Conservation (phyloP, 2,329 filamentous ascomycete genomes). For the Penicillium olsonii region DNA sequence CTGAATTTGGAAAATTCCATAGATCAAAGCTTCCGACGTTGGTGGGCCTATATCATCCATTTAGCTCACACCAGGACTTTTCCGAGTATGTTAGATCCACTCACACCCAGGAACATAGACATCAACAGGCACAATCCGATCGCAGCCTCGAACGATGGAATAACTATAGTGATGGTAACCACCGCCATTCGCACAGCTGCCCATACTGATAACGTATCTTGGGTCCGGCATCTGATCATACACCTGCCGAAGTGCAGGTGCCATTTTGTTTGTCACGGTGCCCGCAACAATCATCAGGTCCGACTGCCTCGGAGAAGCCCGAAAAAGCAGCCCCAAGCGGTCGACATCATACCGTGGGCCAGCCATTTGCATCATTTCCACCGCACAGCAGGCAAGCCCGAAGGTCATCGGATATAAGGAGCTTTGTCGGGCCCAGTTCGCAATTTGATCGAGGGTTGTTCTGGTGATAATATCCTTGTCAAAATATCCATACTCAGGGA, state of each 20-base stretch:
- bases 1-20: conserved; percentile 75
- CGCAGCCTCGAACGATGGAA: conserved; percentile 73
- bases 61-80: no score
- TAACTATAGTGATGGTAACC: conserved; percentile 91
- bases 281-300: conserved; percentile 91
- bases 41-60: conserved; percentile 46
- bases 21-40: conserved; percentile 59
- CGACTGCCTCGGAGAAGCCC: conserved; percentile 79
- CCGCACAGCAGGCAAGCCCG: conserved; percentile 83
- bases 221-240: conserved; percentile 97
- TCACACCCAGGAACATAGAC: conserved; percentile 79
- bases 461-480: no score
- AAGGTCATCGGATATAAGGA: conserved; percentile 94
- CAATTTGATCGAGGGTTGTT: conserved; percentile 65
- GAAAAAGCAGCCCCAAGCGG: conserved; percentile 83
- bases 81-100: conserved; percentile 35
- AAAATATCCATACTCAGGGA: no score
- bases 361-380: conserved; percentile 94
- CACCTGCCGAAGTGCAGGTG: conserved; percentile 80
- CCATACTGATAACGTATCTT: conserved; percentile 85
- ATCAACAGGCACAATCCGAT: conserved; percentile 78
- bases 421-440: conserved; percentile 85
- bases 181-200: conserved; percentile 80
- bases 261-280: conserved; percentile 93
- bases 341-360: conserved; percentile 90